Evolutionary conservation across 768 basidiomycete species (phyloP), one percentile per base, ranked within the genome.

Genomic region (Leccinum broughii): DNA sequence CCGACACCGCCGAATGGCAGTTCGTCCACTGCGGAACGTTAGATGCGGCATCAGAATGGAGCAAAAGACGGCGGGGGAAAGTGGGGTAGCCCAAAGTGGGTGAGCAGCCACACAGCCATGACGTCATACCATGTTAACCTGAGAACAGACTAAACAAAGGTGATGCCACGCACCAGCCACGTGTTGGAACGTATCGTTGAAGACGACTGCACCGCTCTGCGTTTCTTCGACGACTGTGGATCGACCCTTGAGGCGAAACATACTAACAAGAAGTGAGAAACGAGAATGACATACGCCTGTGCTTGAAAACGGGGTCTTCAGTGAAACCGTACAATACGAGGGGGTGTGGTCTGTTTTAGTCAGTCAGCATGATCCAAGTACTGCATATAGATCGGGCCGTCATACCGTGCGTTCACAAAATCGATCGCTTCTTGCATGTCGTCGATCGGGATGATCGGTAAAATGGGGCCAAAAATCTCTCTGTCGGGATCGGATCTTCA

Each of bases 401-500:
- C 79, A 17, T 54, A 87, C 88, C 80, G 77, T 3, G 74, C 70
- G 51, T 81, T 82, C 48, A 90, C 71, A 64, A 84, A 84, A 1
- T 77, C 76, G 39, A 89, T 75, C 0, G 85, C 88, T 20, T 83
- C 82, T 3, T 84, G 78, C 7, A 88, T 56, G 55, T 70, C 75
- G 34, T 85, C 81, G 1, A 91, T 80, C 0, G 83, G 75, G 13
- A 90, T 65, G 50, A 92, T 77, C 1, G 89, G 84, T 7, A 92
- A 66, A 24, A 92, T 70, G 0, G 90, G 90, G 0, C 88, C 90
- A 63, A 92, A 92, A 3, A 90, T 69, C 69, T 92, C 90, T 61
- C 89, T 90, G 63, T 20, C 6, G 9, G 58, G 6, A 26, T 34
- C 11, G 4, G n/a, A 32, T 24, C n/a, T 20, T 30, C 46, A 17